phyloP scores from a whole-genome alignment of 352 stramenopile genomes.

The Achlya hypogyna region DNA sequence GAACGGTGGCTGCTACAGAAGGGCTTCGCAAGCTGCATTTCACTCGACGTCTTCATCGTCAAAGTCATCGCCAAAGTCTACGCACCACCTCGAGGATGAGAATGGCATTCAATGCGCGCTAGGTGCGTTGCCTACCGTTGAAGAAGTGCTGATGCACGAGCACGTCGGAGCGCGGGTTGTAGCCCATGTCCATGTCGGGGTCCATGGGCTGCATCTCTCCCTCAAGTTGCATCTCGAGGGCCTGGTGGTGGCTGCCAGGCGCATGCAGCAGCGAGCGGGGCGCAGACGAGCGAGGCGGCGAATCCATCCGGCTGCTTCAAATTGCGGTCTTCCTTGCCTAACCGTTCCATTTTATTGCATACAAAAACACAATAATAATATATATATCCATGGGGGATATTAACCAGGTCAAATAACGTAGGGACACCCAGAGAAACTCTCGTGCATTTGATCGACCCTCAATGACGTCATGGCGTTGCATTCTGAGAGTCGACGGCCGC shows the following conservation, averaged over 20 bases:
- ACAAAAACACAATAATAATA: neutral
- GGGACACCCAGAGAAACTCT: too few relatives aligned
- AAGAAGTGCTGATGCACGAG: constrained; percentile 3
- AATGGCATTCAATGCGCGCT: neutral
- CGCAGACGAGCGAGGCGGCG: neutral
- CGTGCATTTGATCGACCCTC: too few relatives aligned
- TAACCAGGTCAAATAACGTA: too few relatives aligned
- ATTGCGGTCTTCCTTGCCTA: neutral
- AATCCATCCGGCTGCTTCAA: neutral
- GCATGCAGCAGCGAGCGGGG: neutral
- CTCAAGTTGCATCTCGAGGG: neutral
- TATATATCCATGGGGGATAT: too few relatives aligned
- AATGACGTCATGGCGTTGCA: neutral
- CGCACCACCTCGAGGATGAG: neutral
- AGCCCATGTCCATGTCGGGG: neutral
- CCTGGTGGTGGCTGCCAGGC: neutral
- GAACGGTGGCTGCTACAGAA: too few relatives aligned
- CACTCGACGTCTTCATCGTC: neutral
- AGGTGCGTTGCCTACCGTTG: neutral
- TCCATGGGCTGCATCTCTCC: constrained; percentile 1
- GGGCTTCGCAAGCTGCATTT: neutral
- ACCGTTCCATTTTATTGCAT: neutral
- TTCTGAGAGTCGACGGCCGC: neutral
- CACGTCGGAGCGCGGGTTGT: neutral
- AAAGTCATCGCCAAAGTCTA: constrained; percentile 10